Evolutionary conservation across 768 basidiomycete species (phyloP).

Genomic region (Suillus tomentosus): DNA sequence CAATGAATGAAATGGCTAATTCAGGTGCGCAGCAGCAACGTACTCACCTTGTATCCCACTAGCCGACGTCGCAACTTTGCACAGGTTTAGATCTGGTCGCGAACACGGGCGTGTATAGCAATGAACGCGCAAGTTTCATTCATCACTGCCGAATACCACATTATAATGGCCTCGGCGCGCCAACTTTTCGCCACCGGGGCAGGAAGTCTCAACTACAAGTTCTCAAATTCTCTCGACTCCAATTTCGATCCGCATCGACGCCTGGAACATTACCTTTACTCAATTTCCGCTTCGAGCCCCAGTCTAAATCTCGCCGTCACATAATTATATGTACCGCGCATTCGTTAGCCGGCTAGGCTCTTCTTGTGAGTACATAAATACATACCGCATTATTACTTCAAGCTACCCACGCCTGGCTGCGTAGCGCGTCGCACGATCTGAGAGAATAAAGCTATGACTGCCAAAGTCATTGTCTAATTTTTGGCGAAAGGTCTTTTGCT

Average conservation of each 20-base stretch:
- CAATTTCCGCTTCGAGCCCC: background rate
- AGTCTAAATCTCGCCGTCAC: background rate
- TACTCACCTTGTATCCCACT: background rate
- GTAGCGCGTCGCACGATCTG: background rate
- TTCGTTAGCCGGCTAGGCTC: background rate
- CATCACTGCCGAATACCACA: background rate
- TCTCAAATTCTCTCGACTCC: background rate
- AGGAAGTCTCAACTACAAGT: background rate
- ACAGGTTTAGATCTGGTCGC: background rate
- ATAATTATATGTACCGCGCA: slow-evolving; percentile 1
- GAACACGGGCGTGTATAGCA: background rate
- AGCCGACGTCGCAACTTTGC: background rate
- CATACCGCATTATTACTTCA: background rate
- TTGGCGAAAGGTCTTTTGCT: background rate
- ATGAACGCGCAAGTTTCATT: background rate
- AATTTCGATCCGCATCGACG: background rate
- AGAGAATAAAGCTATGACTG: background rate
- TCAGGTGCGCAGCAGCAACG: background rate
- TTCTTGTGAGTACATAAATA: slow-evolving; percentile 4
- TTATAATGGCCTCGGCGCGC: background rate
- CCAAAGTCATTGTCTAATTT: background rate
- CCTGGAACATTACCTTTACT: background rate
- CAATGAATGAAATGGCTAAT: background rate
- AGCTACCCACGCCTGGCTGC: background rate
- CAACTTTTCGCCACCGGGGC: background rate